Evolutionary conservation across 2,329 filamentous ascomycete genomes (phyloP), one percentile per base, ranked within the genome.

Genomic region (Ceratocystis albifundus): DNA sequence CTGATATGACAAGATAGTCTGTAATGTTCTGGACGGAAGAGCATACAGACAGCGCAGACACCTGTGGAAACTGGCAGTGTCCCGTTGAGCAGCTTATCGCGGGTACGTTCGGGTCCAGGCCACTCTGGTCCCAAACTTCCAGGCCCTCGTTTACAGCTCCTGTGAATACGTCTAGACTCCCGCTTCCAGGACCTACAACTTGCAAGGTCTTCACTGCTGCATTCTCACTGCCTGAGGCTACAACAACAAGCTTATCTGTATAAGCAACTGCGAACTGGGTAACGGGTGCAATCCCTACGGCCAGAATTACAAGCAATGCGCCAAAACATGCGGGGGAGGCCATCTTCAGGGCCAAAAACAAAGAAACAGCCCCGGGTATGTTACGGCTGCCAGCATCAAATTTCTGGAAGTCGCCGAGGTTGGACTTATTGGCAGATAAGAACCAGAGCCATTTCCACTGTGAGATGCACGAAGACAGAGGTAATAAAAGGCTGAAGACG

Each of bases 391-490:
- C 72, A 45, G 71, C 68, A 45, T 74, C 73, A 57, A 73, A 73
- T 3, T 67, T 68, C 50, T 70, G 61, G n/a, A 73, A 74, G 64
- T 74, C 72, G 15, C 67, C 65, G n/a, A 67, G 63, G 53, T 46
- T 73, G 64, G 30, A 68, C 67, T 63, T 69, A 70, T 55, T 71
- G 68, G 67, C 67, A 0, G 71, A 65, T 7, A 70, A 71, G 64
- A 74, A 73, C 68, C 71, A 73, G 67, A 74, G 74, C 73, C 73
- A 74, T 66, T 72, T 74, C 61, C 73, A 71, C 70, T 74, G 73
- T 3, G 71, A 70, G 36, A 74, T 68, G 8, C 71, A 71, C 66
- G 74, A 71, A 1, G 67, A 65, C 22, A 74, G 64, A 3, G 72
- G 70, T 7, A 71, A 68, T 4, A 71, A 64, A 48, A 74, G 64